Percentiles rank a stretch among this genome's conserved stretches.
These are phyloP conservation scores for Astragalus glycyphyllos DNA, from an alignment of 306 rosid genomes.

Conservation along the genomic window DNA sequence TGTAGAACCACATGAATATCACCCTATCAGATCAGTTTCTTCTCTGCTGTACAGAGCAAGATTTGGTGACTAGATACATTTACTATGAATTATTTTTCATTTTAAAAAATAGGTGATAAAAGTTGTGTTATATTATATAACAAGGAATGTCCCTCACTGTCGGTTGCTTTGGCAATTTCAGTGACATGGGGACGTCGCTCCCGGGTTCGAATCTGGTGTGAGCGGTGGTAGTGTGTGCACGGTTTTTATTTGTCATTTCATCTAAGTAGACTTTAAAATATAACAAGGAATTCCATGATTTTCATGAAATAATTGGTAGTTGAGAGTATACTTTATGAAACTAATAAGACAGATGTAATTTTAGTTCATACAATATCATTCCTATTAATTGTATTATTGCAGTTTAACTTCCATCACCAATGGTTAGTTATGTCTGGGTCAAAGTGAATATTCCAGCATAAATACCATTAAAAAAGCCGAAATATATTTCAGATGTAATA, in stretches of 20 bases:
- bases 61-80: neutral
- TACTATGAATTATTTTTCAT: neutral
- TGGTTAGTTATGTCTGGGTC: neutral
- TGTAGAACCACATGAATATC: conserved; percentile 23
- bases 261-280: no score
- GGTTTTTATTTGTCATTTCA: no score
- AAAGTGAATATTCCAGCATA: neutral
- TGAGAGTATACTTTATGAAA: no score
- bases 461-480: neutral
- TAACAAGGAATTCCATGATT: conserved; percentile 1
- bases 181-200: no score
- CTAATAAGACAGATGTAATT: neutral
- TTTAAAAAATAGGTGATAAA: neutral
- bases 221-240: no score
- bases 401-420: neutral
- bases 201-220: no score
- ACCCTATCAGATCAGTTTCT: conserved; percentile 36
- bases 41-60: conserved; percentile 28
- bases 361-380: neutral
- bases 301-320: neutral
- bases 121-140: no score
- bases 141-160: no score
- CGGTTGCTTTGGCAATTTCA: no score
- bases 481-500: neutral
- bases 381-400: neutral